Conservation (phyloP, 306 rosid species). For the Ormosia semicastrata region DNA sequence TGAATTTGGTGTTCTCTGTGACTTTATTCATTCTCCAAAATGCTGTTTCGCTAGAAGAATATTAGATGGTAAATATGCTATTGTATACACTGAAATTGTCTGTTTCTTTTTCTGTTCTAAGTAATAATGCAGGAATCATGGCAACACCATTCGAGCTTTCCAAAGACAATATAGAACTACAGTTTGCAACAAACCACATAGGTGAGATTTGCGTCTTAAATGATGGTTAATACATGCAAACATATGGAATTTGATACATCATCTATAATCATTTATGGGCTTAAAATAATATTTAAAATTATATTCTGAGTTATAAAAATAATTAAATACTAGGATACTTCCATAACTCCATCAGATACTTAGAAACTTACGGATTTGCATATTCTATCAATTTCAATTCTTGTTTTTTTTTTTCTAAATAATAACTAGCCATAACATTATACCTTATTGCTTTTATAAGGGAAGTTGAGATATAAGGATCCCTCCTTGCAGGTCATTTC, state of each 20-base stretch:
- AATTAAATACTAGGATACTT: background rate
- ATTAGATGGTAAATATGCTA: background rate
- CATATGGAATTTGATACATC: background rate
- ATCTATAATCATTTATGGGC: background rate
- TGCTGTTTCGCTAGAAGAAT: background rate
- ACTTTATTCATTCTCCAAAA: background rate
- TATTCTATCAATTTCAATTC: background rate
- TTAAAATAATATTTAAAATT: background rate
- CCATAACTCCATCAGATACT: background rate
- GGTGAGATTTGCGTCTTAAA: constrained; percentile 37
- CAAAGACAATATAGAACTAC: constrained; percentile 70
- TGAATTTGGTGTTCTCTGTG: background rate
- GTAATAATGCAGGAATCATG: constrained; percentile 88
- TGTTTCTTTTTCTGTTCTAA: constrained; percentile 23
- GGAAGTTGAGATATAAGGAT: constrained; percentile 8
- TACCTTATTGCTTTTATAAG: background rate
- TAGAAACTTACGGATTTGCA: background rate
- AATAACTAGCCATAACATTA: background rate
- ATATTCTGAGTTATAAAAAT: background rate
- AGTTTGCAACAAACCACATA: constrained; percentile 73
- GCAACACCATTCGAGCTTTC: constrained; percentile 72
- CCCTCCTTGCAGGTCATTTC: constrained; percentile 63
- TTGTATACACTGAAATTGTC: background rate
- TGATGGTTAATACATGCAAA: background rate
- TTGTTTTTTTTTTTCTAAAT: background rate